Evolutionary conservation across 345 rosid species (phyloP), one percentile per base, ranked within the genome.

Genomic region (Lepidium aucheri): DNA sequence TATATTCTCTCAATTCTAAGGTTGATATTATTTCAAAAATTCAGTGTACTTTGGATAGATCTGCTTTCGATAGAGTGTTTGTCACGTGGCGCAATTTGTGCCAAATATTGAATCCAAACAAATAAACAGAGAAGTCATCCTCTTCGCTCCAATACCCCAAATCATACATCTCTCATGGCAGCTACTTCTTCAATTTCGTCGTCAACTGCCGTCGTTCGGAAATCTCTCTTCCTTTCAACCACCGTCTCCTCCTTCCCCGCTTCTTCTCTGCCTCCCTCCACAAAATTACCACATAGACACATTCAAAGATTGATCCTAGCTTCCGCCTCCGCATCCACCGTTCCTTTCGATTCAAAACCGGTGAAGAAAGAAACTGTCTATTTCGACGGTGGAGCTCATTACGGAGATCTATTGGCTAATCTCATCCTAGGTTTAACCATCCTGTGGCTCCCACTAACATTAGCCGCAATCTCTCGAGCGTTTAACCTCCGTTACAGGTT

Each of bases 301-400:
- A 65, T 47, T 8, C 70, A 72, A 2, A 65, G 60, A 65, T 18
- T 41, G 7, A 70, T 8, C 15, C 76, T 12, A 45, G 83, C 75
- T 13, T 54, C 66, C 22, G 20, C 70, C 66, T 53, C 77, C 42
- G 2, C 73, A 61, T 35, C 78, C 32, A 16, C 77, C 46, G 17
- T 69, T 16, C 22, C 80, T 38, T 52, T 68, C 33, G 76, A 36
- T 8, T 14, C 43, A 2, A 77, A 61, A 75, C 67, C 52, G 45
- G 47, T 79, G 68, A 84, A 74, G 38, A 82, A 79, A 71, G 98
- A 94, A 78, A 82, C 78, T 6, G 52, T 94, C 57, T 90, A 81
- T 59, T 90, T 90, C 76, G 94, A 90, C 62, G 94, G 96, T 0
- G 98, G 98, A 45, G 89, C 99, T 45, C 98, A 93, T 71, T 85